Evolutionary conservation across 495 filamentous ascomycete genomes (phyloP), one percentile per base, ranked within the genome.

Genomic region (Daldinia decipiens): DNA sequence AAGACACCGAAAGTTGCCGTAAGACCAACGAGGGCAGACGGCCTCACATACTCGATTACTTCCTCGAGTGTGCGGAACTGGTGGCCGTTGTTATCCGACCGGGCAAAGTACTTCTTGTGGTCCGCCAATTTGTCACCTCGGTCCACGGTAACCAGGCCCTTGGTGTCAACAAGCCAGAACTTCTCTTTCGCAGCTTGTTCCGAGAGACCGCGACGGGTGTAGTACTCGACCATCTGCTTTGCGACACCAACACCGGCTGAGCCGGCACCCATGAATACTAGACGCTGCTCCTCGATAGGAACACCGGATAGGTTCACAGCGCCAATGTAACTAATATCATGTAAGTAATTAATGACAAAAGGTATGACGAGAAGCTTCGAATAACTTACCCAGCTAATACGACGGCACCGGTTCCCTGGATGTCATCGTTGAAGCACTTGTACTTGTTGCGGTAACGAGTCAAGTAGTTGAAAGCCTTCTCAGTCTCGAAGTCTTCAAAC

Each of bases 341-440:
- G 45, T 54, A 8, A 65, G 68, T 63, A 62, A 72, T 62, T 60
- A 19, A 43, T 19, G 13, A 13, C 47, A 53, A 29, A 62, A 32
- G 34, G 56, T 5, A 45, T 19, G 36, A 8, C 9, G 3, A 21
- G 3, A 21, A 31, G 34, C 29, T 47, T 29, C 0, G 4, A 27
- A 24, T 19, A 26, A 2, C 85, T 80, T 80, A 87, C 83, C 95
- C 95, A 40, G 87, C 94, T 43, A 98, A 86, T 65, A 98, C 93
- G 69, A 99, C 95, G 68, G 95, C 94, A 67, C 95, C 95, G 73
- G 95, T 99, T 74, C 95, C 95, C 85, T 98, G 95, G 76, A 99
- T 95, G 75, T 99, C 95, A 76, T 99, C 95, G 76, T 99, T 99
- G 87, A 99, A 99, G 83, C 92, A 95, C 77, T 93, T 96, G 82